Evolutionary conservation across 2,329 filamentous ascomycete species (phyloP).

Genomic region (Nigrospora sphaerica): DNA sequence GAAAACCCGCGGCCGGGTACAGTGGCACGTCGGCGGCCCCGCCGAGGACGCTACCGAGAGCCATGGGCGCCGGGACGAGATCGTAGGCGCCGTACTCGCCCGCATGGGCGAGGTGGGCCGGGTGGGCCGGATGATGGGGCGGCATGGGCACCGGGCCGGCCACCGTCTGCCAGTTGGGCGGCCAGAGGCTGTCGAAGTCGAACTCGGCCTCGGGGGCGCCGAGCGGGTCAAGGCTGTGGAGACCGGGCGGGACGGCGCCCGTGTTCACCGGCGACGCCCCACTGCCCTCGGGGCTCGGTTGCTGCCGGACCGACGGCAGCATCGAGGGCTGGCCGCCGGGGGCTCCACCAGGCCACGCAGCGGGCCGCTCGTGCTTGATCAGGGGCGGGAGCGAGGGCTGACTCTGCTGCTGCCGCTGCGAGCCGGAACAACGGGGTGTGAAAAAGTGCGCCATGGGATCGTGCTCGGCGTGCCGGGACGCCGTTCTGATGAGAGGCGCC

Average conservation of each 20-base stretch:
- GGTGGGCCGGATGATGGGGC: conserved; percentile 3
- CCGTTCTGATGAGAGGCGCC: conserved; percentile 17
- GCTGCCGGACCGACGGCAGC: conserved; percentile 17
- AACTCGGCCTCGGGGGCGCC: conserved; percentile 24
- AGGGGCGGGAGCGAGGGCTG: conserved; percentile 6
- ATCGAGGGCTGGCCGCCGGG: conserved; percentile 10
- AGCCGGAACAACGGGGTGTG: conserved; percentile 6
- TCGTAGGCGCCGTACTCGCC: conserved; percentile 11
- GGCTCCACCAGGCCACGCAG: conserved; percentile 3
- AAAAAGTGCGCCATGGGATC: conserved; percentile 23
- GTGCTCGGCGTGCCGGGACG: conserved; percentile 14
- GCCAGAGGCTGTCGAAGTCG: conserved; percentile 29
- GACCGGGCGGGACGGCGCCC: conserved; percentile 9
- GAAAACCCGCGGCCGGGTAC: conserved; percentile 13
- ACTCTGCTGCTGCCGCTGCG: conserved; percentile 5
- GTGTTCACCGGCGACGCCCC: conserved; percentile 13
- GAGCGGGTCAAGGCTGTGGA: conserved; percentile 13
- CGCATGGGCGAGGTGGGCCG: conserved; percentile 6
- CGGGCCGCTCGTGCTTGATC: conserved; percentile 9
- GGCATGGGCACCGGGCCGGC: background rate
- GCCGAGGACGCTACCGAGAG: conserved; percentile 7
- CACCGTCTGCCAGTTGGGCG: conserved; percentile 9
- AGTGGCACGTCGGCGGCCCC: conserved; percentile 6
- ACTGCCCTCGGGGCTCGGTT: conserved; percentile 22
- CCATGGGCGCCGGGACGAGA: conserved; percentile 7